Evolutionary conservation across 2,329 filamentous ascomycete species (phyloP).

Genomic region (Exophiala aquamarina): DNA sequence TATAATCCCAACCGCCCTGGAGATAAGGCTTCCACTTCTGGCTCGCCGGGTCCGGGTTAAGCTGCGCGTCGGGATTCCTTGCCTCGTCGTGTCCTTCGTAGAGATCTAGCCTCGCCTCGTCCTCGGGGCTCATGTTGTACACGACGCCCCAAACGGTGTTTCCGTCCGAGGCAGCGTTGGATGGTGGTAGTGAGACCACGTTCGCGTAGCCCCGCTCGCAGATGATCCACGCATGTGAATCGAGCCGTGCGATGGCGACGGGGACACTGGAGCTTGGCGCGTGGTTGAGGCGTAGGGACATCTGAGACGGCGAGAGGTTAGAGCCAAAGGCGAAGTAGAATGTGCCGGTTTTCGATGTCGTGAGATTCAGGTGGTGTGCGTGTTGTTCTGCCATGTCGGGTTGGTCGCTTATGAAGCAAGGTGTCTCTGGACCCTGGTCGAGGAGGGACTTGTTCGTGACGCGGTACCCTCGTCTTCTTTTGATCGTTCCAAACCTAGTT

Average conservation of each 20-base stretch:
- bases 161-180: conserved; percentile 13
- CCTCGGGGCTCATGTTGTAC: conserved; percentile 40
- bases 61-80: conserved; percentile 19
- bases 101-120: conserved; percentile 39
- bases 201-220: conserved; percentile 44
- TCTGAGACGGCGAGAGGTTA: conserved; percentile 44
- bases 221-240: conserved; percentile 43
- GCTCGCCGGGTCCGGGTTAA: conserved; percentile 20
- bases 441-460: too few relatives aligned
- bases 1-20: conserved; percentile 29
- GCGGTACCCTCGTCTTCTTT: too few relatives aligned
- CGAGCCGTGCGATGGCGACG: conserved; percentile 39
- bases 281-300: conserved; percentile 38
- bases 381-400: conserved; percentile 1
- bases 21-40: conserved; percentile 20
- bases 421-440: too few relatives aligned
- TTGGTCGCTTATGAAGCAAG: not conserved
- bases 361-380: conserved; percentile 1
- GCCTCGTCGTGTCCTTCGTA: conserved; percentile 36
- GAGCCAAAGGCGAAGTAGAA: conserved; percentile 47
- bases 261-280: conserved; percentile 37
- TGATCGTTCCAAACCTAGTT: too few relatives aligned
- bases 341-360: conserved; percentile 26
- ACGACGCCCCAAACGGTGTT: conserved; percentile 39
- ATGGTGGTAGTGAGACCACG: conserved; percentile 32